Percentiles rank a stretch among this genome's conserved stretches.
phyloP scores from a whole-genome alignment of 345 rosid genomes.

The Populus deltoides region DNA sequence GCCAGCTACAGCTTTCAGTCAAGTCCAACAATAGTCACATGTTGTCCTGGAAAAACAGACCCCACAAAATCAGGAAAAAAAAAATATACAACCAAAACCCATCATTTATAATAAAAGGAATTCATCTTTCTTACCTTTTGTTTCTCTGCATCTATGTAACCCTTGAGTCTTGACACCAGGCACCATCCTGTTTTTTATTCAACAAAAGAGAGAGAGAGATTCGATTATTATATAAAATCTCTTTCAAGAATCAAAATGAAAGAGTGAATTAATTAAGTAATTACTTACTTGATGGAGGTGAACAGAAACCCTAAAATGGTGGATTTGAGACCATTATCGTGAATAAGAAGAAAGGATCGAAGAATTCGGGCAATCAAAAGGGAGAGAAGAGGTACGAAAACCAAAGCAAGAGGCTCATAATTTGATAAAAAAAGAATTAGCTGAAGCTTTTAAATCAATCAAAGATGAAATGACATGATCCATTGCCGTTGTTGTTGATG shows the following conservation, averaged over 20 bases:
- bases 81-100: background rate
- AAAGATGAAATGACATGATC: background rate
- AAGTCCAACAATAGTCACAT: background rate
- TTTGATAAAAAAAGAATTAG: constrained; percentile 58
- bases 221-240: background rate
- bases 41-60: background rate
- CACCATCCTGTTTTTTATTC: constrained; percentile 48
- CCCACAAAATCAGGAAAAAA: background rate
- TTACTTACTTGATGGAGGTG: constrained; percentile 58
- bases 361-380: constrained; percentile 50
- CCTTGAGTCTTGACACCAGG: constrained; percentile 59
- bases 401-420: constrained; percentile 67
- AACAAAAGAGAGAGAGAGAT: background rate
- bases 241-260: background rate
- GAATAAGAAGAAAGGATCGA: constrained; percentile 46
- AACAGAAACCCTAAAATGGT: constrained; percentile 49
- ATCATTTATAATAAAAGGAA: background rate
- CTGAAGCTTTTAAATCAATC: constrained; percentile 39
- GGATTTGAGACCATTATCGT: constrained; percentile 64
- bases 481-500: background rate
- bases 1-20: background rate
- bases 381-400: constrained; percentile 63
- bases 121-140: constrained; percentile 64
- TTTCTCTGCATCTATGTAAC: constrained; percentile 80
- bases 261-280: background rate